Evolutionary conservation across 2,329 filamentous ascomycete species (phyloP), one percentile per base, ranked within the genome.

Genomic region (Epichloe amarillans): DNA sequence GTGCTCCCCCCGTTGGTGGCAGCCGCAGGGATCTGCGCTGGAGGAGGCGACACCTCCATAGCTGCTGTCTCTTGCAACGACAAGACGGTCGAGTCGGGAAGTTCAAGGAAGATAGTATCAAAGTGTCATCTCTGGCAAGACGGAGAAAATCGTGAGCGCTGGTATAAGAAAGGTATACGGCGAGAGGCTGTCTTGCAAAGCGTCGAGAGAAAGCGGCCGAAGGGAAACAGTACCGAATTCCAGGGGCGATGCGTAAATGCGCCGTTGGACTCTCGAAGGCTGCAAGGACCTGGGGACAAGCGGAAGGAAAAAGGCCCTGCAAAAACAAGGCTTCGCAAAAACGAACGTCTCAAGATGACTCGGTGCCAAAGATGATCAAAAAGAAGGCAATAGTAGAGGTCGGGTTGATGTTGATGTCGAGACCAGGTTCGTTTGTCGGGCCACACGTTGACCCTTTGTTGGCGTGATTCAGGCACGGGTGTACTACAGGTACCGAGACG

Each of bases 21-120:
- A 52, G 71, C 55, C 54, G 68, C 65, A 53, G 71, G 59, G 55
- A 66, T 66, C 61, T 69, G 67, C 55, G 64, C 62, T 58, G 70
- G 62, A 52, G 73, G 65, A 52, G 75, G 69, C 50, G 70, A 70
- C 56, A 76, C 72, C 66, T 80, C 77, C 77, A 80, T 80, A 62
- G 54, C 68, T 43, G 40, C 68, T 43, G 35, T 37, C 62, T 55
- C 55, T 54, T 14, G 15, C 15, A 42, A 36, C 38, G 23, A 35
- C 51, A n/a, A 38, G 37, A 17, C 38, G 21, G 38, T 48, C 39
- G 26, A 35, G 51, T 52, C 14, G 19, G 37, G 37, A 33, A 33
- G 2, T 15, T 39, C 21, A 26, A 17, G 30, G 15, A 26, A 8
- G 7, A n/a, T 38, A 43, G 12, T n/a, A 17, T 19, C 45, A 42